Evolutionary conservation across 2,329 filamentous ascomycete genomes (phyloP), one percentile per base, ranked within the genome.

Genomic region (Calonectria naviculata): DNA sequence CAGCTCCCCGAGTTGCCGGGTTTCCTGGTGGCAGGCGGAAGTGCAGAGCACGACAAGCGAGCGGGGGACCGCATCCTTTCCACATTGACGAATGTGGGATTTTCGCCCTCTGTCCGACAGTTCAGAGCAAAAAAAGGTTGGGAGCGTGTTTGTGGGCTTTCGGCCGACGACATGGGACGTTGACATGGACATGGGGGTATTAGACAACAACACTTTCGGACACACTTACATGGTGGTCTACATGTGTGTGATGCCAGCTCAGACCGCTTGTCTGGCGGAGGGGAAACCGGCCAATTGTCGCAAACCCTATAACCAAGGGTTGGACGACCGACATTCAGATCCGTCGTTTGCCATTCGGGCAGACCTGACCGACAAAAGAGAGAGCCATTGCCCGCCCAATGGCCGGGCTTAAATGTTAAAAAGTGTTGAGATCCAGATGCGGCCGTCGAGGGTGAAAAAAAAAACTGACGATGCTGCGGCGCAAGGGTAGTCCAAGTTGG

Each of bases 221-320:
- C 76, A 68, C 26, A 67, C 68, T 69, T 76, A 70, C 71, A 71
- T 67, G 67, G 65, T 31, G 74, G 75, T 73, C 71, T 73, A 72
- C 76, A 78, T 78, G 75, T 74, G 63, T 71, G 73, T 75, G 68
- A 74, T 76, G 76, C 75, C 76, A 78, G 67, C 76, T 78, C 76
- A 78, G 76, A 78, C 76, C 76, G 76, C 76, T 70, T 76, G 58
- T 78, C 71, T 69, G 52, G 28, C 56, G 36, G 54, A 38, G 46
- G 56, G 36, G 56, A 58, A 58, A 17, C 36, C 46, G 56, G 24
- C 68, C 67, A 70, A 70, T 70, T 70, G 62, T 38, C 28, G 42
- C 36, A 34, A 46, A 41, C 49, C 67, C 38, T 62, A 9, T 24
- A 61, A 26, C n/a, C 44, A 26, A 28, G 52, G 67, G 61, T 67